Conservation (phyloP, 1,139 yeast genomes). For the Taphrina betulina region DNA sequence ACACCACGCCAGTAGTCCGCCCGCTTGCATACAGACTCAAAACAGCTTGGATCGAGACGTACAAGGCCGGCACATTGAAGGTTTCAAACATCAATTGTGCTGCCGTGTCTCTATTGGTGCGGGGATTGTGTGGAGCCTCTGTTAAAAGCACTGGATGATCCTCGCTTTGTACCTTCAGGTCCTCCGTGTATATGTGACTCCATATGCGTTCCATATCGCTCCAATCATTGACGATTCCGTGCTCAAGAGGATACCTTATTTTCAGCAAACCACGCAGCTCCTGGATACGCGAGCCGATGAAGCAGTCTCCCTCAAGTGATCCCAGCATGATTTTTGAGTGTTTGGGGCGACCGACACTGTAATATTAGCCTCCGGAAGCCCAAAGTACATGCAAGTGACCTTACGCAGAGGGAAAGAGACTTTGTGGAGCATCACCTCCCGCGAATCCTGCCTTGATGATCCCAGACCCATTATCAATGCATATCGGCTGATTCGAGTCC, state of each 20-base stretch:
- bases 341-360: conserved; percentile 74
- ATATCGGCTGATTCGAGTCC: conserved; percentile 31
- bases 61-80: conserved; percentile 83
- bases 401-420: conserved; percentile 51
- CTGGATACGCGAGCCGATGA: conserved; percentile 74
- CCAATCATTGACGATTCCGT: conserved; percentile 85
- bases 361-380: background rate
- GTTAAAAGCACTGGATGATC: conserved; percentile 88
- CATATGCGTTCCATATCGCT: conserved; percentile 77
- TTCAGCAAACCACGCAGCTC: conserved; percentile 69
- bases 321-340: conserved; percentile 85
- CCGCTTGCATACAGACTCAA: conserved; percentile 85
- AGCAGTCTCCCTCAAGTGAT: conserved; percentile 60
- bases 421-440: conserved; percentile 78
- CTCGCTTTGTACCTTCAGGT: conserved; percentile 54
- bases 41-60: conserved; percentile 79
- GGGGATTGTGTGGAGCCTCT: conserved; percentile 85
- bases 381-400: conserved; percentile 36
- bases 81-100: conserved; percentile 80
- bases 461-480: conserved; percentile 63
- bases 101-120: conserved; percentile 65
- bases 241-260: conserved; percentile 69
- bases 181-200: conserved; percentile 62
- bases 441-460: conserved; percentile 87
- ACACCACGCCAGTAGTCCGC: conserved; percentile 81